A percentile compares a stretch with the other conserved stretches of the same genome.
These are phyloP conservation scores for Yarrowia sp. DNA, from an alignment of 805 yeast species.

Conservation along the genomic window DNA sequence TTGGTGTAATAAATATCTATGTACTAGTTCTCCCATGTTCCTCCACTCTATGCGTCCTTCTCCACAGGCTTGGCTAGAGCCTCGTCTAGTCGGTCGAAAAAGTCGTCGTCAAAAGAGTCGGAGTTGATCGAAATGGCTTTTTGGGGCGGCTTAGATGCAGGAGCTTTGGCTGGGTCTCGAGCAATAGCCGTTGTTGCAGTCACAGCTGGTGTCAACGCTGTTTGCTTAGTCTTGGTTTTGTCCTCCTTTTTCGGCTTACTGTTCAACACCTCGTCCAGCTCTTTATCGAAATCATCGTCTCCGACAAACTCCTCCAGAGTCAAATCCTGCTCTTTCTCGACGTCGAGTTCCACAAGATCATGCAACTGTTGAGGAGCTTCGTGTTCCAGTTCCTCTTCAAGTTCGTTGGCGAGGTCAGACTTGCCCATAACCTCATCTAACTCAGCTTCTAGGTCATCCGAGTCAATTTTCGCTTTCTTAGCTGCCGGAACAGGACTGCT, in stretches of 20 bases:
- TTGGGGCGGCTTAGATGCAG: background rate
- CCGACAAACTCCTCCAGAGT: conserved; percentile 26
- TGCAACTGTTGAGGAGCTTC: conserved; percentile 6
- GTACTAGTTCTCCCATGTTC: too few relatives aligned
- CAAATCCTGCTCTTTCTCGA: conserved; percentile 11
- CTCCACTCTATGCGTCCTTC: background rate
- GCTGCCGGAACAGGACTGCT: background rate
- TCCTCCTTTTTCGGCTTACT: background rate
- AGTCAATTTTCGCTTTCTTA: background rate
- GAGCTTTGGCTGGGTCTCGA: background rate
- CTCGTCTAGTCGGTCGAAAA: conserved; percentile 20
- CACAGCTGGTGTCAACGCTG: too few relatives aligned
- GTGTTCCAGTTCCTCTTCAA: background rate
- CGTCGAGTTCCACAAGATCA: conserved; percentile 16
- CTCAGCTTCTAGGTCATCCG: conserved; percentile 6
- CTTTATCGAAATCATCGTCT: conserved; percentile 13
- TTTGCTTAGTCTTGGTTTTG: too few relatives aligned
- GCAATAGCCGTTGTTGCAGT: too few relatives aligned
- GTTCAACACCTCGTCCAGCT: conserved; percentile 3
- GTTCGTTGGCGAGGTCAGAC: background rate
- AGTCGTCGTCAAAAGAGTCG: conserved; percentile 20
- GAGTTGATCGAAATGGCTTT: background rate
- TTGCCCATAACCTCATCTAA: background rate
- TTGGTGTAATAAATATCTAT: too few relatives aligned
- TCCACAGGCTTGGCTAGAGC: conserved; percentile 15